Conservation (phyloP, 257 asterid genomes). For the Solanum chiquidenum region DNA sequence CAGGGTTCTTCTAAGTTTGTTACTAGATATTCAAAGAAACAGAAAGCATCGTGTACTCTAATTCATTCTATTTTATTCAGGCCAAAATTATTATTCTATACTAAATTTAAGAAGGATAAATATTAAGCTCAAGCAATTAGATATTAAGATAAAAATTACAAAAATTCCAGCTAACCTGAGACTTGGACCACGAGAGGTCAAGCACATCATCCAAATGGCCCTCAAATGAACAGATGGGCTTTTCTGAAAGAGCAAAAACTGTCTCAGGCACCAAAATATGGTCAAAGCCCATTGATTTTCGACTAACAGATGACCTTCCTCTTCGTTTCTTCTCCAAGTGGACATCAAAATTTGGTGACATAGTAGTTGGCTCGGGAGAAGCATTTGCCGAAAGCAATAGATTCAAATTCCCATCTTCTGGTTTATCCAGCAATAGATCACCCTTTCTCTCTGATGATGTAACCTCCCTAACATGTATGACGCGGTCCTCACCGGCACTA, state of each 20-base stretch:
- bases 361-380: conserved; percentile 71
- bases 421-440: conserved; percentile 60
- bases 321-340: conserved; percentile 65
- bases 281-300: conserved; percentile 77
- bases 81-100: not conserved
- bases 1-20: not conserved
- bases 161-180: conserved; percentile 56
- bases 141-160: not conserved
- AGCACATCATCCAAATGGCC: conserved; percentile 86
- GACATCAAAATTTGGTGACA: conserved; percentile 70
- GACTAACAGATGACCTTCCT: conserved; percentile 68
- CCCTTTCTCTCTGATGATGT: conserved; percentile 74
- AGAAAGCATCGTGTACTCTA: not conserved
- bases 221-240: conserved; percentile 71
- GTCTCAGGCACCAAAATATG: conserved; percentile 80
- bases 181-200: conserved; percentile 98
- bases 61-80: not conserved
- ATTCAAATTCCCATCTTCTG: conserved; percentile 77
- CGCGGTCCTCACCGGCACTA: conserved; percentile 97
- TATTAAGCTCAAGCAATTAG: not conserved
- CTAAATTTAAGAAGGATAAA: not conserved
- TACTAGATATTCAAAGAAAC: not conserved
- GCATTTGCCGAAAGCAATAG: conserved; percentile 54
- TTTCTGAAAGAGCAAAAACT: conserved; percentile 68
- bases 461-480: conserved; percentile 90